phyloP scores from a whole-genome alignment of 2,329 filamentous ascomycete genomes.

The Berkeleyomyces rouxiae region DNA sequence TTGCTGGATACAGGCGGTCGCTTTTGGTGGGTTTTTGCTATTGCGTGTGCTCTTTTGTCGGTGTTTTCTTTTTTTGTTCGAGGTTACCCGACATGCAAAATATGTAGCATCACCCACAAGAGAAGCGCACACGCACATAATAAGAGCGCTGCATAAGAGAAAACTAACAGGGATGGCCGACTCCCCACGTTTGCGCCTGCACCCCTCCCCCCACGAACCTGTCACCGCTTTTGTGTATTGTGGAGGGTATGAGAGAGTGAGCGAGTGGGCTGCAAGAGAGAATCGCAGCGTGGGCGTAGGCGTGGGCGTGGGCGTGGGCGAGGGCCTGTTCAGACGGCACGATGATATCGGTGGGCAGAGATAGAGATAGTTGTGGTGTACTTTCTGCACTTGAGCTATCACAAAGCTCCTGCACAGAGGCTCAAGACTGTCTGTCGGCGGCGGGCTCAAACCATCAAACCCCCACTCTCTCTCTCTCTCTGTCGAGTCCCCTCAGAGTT shows the following conservation, averaged over 20 bases:
- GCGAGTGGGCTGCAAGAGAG: not conserved
- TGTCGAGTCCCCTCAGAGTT: too few species aligned
- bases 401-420: not conserved
- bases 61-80: not conserved
- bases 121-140: not conserved
- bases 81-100: not conserved
- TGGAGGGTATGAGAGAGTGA: not conserved
- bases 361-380: not conserved
- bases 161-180: not conserved
- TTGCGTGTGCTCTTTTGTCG: not conserved
- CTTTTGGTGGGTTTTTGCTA: not conserved
- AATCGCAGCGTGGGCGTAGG: not conserved
- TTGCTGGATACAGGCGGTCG: too few species aligned
- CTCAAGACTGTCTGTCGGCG: too few species aligned
- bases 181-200: conserved; percentile 6
- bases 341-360: not conserved
- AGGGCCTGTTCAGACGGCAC: not conserved
- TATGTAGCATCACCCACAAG: not conserved
- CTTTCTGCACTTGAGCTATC: not conserved
- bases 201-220: not conserved
- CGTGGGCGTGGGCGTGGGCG: not conserved
- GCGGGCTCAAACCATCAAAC: too few species aligned
- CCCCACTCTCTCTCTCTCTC: too few species aligned
- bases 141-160: not conserved
- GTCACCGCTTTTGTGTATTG: conserved; percentile 2